Percentiles rank a stretch among this genome's conserved stretches.
phyloP scores from a whole-genome alignment of 2,329 filamentous ascomycete species.

The Penicillium sp. region DNA sequence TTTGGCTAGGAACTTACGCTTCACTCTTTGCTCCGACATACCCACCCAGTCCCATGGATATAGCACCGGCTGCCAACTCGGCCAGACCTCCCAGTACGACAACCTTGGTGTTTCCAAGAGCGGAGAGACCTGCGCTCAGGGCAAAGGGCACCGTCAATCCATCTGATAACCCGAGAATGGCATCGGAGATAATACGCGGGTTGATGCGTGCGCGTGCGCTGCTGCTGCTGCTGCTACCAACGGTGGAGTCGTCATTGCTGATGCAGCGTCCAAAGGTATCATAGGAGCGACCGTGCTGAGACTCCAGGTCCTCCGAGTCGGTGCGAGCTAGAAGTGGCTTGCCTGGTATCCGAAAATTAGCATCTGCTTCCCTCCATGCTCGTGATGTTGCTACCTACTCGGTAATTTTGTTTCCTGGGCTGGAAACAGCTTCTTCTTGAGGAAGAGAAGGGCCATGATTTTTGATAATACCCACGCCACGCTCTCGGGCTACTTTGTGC shows the following conservation, averaged over 20 bases:
- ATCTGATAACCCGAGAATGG: conserved; percentile 72
- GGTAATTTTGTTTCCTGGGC: conserved; percentile 15
- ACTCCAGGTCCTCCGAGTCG: conserved; percentile 32
- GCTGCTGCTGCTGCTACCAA: conserved; percentile 16
- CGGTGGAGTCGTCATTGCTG: conserved; percentile 23
- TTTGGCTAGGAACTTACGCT: conserved; percentile 36
- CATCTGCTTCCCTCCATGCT: not conserved
- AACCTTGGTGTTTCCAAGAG: conserved; percentile 59
- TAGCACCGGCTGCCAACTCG: conserved; percentile 69
- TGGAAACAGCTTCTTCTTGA: conserved; percentile 38
- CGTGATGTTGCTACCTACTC: conserved; percentile 5
- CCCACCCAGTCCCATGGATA: conserved; percentile 74
- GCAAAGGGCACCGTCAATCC: conserved; percentile 77
- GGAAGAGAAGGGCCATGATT: conserved; percentile 37
- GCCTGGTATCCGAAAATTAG: conserved; percentile 19
- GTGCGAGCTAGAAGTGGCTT: conserved; percentile 31
- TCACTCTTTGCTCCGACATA: conserved; percentile 59
- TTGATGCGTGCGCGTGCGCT: conserved; percentile 35
- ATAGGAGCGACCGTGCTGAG: conserved; percentile 31
- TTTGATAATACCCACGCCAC: not conserved
- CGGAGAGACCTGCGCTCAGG: conserved; percentile 64
- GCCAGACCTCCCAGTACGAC: conserved; percentile 71
- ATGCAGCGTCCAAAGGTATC: conserved; percentile 29
- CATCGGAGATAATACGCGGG: conserved; percentile 50
- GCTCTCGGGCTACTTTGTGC: not conserved